Percentiles rank a stretch among this genome's conserved stretches.
Conservation (phyloP, 495 filamentous ascomycete species). For the Penicillium fimorum region DNA sequence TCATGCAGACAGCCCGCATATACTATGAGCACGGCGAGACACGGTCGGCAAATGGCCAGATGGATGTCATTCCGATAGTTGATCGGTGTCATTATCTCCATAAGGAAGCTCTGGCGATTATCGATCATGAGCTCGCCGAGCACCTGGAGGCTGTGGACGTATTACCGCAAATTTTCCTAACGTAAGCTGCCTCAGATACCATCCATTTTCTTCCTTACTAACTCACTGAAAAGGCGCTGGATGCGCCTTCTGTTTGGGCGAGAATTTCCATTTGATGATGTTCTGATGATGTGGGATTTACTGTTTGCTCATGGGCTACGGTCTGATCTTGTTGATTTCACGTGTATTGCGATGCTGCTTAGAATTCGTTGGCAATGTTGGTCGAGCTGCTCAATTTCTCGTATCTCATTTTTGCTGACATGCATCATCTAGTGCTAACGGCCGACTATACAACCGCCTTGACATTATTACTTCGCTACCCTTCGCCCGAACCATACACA, state of each 20-base stretch:
- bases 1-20: slow-evolving; percentile 82
- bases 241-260: slow-evolving; percentile 89
- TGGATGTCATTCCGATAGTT: slow-evolving; percentile 74
- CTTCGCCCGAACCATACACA: slow-evolving; percentile 57
- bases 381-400: slow-evolving; percentile 24
- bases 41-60: slow-evolving; percentile 39
- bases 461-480: slow-evolving; percentile 78
- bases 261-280: slow-evolving; percentile 85
- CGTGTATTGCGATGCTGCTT: slow-evolving; percentile 92
- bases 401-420: slow-evolving; percentile 24
- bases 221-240: slow-evolving; percentile 66
- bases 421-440: slow-evolving; percentile 60
- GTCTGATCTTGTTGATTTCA: slow-evolving; percentile 79
- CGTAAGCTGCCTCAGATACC: slow-evolving; percentile 48
- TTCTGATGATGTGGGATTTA: slow-evolving; percentile 83
- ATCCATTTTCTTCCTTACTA: slow-evolving; percentile 2
- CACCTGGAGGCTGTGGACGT: slow-evolving; percentile 85
- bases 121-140: slow-evolving; percentile 77
- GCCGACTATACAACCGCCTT: slow-evolving; percentile 84
- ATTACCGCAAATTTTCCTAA: slow-evolving; percentile 93
- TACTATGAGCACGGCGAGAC: slow-evolving; percentile 73
- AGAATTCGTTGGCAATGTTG: slow-evolving; percentile 87
- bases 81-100: slow-evolving; percentile 82
- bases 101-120: slow-evolving; percentile 68
- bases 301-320: slow-evolving; percentile 85